Conservation (phyloP, 1,284 basidiomycete genomes). For the Athelia psychrophila region DNA sequence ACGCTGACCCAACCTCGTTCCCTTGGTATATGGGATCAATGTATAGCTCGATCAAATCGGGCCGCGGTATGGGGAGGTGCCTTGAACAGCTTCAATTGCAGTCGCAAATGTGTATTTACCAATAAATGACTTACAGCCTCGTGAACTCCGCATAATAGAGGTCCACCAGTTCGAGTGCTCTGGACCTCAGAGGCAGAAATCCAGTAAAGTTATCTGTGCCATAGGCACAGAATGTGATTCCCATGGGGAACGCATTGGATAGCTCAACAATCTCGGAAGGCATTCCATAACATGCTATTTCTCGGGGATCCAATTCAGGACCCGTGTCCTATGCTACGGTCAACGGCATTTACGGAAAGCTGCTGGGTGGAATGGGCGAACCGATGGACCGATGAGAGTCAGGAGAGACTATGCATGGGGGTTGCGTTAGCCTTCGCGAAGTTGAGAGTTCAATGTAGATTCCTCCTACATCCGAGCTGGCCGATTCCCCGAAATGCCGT, state of each 20-base stretch:
- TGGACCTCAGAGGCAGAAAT: slow-evolving; percentile 34
- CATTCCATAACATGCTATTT: slow-evolving; percentile 22
- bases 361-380: too few species aligned
- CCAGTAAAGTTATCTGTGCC: slow-evolving; percentile 31
- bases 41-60: slow-evolving; percentile 36
- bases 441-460: background rate
- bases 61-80: slow-evolving; percentile 37
- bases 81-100: slow-evolving; percentile 18
- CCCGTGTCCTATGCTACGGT: background rate
- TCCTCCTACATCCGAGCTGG: slow-evolving; percentile 40
- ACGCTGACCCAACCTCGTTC: slow-evolving; percentile 27
- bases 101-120: background rate
- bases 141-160: slow-evolving; percentile 41
- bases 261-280: slow-evolving; percentile 42
- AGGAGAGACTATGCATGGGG: slow-evolving; percentile 37
- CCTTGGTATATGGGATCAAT: slow-evolving; percentile 37
- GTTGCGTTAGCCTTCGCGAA: slow-evolving; percentile 3
- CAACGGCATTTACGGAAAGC: too few species aligned
- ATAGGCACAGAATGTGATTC: slow-evolving; percentile 34
- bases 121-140: slow-evolving; percentile 41
- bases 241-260: slow-evolving; percentile 47
- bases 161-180: slow-evolving; percentile 34
- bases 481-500: slow-evolving; percentile 42
- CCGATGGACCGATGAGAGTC: slow-evolving; percentile 36
- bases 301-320: background rate